Evolutionary conservation across 1,284 basidiomycete genomes (phyloP).

Genomic region (Ganoderma sinense): DNA sequence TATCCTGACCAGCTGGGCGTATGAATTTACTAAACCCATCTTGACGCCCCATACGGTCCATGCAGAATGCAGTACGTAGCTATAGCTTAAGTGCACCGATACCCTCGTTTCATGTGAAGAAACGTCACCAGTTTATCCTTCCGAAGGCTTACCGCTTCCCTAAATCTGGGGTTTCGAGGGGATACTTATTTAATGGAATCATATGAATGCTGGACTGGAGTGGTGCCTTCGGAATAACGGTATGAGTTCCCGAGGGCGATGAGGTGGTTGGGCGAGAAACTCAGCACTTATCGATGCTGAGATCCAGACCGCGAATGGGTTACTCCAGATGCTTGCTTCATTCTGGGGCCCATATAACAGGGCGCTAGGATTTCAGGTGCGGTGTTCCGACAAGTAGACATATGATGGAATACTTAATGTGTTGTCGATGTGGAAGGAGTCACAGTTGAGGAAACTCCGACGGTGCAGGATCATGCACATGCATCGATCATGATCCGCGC

Average conservation of each 20-base stretch:
- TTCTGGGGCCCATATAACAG: slow-evolving; percentile 13
- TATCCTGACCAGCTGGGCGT: neutral
- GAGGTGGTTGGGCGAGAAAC: neutral
- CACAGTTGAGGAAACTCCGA: neutral
- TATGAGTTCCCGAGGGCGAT: neutral
- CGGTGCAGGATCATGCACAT: neutral
- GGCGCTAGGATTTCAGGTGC: slow-evolving; percentile 11
- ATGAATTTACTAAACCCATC: neutral
- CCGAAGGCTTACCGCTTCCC: neutral
- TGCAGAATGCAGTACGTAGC: too few relatives aligned
- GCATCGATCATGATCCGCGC: too few relatives aligned
- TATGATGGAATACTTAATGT: neutral
- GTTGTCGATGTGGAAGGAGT: neutral
- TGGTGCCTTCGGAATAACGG: neutral
- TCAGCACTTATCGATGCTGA: neutral
- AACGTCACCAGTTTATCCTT: neutral
- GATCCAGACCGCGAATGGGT: neutral
- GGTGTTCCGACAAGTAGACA: neutral
- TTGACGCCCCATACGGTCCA: too few relatives aligned
- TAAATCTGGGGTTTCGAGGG: neutral
- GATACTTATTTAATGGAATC: neutral
- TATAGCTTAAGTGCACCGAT: too few relatives aligned
- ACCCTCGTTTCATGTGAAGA: neutral
- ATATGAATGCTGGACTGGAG: neutral
- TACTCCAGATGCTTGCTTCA: slow-evolving; percentile 8